Conservation (phyloP, 2,329 filamentous ascomycete species). For the Mycosphaerella sp. region DNA sequence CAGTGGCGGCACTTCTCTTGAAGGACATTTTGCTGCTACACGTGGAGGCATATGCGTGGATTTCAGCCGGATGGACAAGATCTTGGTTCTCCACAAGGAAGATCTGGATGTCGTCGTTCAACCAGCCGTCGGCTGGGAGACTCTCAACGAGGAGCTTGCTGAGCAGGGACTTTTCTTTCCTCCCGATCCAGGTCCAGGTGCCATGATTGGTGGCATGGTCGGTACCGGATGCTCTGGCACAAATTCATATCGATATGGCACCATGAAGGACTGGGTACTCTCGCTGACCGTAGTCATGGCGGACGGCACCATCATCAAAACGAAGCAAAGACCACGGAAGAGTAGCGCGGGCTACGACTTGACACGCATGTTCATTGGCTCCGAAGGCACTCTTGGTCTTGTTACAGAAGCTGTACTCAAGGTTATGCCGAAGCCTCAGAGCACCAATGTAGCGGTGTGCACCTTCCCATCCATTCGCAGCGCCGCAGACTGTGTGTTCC, state of each 20-base stretch:
- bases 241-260: conserved; percentile 87
- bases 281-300: conserved; percentile 81
- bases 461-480: conserved; percentile 60
- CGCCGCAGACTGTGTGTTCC: conserved; percentile 72
- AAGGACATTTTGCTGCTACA: conserved; percentile 82
- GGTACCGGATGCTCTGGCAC: conserved; percentile 73
- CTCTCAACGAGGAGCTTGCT: conserved; percentile 70
- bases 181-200: conserved; percentile 82
- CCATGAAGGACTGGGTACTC: conserved; percentile 91
- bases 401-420: conserved; percentile 89
- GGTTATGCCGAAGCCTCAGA: conserved; percentile 72
- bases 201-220: conserved; percentile 87
- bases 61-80: conserved; percentile 77
- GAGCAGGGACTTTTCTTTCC: conserved; percentile 78
- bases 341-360: conserved; percentile 89
- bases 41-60: conserved; percentile 79
- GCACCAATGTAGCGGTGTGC: conserved; percentile 70
- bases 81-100: conserved; percentile 69
- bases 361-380: conserved; percentile 82
- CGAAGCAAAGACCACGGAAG: conserved; percentile 79
- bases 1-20: conserved; percentile 80
- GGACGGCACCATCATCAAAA: conserved; percentile 86
- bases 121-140: conserved; percentile 76
- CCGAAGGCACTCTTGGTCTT: conserved; percentile 83
- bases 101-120: conserved; percentile 54